These are phyloP conservation scores for Lactifluus echinatus DNA, from an alignment of 768 basidiomycete genomes.

Conservation along the genomic window DNA sequence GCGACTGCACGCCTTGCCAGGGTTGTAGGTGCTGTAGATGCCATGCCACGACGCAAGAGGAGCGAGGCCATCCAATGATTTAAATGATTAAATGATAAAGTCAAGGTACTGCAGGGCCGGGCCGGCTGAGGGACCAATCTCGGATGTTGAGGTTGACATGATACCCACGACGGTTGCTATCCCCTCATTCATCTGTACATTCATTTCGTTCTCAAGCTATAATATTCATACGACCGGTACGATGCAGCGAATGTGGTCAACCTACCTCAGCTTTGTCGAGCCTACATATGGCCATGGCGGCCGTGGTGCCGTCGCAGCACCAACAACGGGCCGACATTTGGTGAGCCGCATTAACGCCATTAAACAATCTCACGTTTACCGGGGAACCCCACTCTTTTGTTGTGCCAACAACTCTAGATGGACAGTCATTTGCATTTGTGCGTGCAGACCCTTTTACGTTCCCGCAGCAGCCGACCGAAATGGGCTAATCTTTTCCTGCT, in stretches of 20 bases:
- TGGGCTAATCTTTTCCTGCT: too few relatives aligned
- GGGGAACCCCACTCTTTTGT: neutral
- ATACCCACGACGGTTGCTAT: too few relatives aligned
- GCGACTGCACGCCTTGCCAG: too few relatives aligned
- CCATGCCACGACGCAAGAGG: too few relatives aligned
- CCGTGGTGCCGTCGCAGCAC: neutral
- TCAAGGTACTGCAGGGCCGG: too few relatives aligned
- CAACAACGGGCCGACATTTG: slow-evolving; percentile 6
- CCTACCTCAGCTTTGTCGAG: slow-evolving; percentile 34
- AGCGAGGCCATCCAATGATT: too few relatives aligned
- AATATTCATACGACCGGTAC: slow-evolving; percentile 11
- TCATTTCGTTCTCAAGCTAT: neutral
- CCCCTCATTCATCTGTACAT: neutral
- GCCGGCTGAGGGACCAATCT: too few relatives aligned
- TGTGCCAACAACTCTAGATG: slow-evolving; percentile 4
- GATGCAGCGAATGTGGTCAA: slow-evolving; percentile 49
- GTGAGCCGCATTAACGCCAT: neutral
- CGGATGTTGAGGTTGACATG: neutral
- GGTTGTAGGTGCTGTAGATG: too few relatives aligned
- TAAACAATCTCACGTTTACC: neutral
- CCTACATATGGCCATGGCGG: slow-evolving; percentile 5
- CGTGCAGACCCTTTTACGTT: neutral
- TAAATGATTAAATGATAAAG: too few relatives aligned
- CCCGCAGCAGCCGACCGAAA: too few relatives aligned
- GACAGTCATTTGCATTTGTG: slow-evolving; percentile 13